These are phyloP conservation scores for Plasmodium chabaudi DNA, from an alignment of 169 alveolate species.

Conservation along the genomic window DNA sequence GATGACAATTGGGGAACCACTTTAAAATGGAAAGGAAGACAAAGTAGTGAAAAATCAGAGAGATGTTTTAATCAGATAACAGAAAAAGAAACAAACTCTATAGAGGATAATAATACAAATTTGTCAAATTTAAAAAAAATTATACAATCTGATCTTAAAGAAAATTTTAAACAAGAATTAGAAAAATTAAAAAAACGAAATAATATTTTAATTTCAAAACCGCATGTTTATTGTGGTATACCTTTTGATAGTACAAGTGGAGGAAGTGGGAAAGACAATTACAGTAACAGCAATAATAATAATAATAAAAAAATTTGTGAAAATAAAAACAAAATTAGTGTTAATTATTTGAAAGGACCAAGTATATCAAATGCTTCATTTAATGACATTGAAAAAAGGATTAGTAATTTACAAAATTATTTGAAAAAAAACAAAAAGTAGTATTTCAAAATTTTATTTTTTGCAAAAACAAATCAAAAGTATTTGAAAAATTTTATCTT, in stretches of 20 bases:
- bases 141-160: constrained; percentile 25
- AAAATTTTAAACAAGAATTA: constrained; percentile 38
- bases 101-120: constrained; percentile 1
- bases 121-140: constrained; percentile 1
- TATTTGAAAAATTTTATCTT: too few species aligned
- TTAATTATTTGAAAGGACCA: constrained; percentile 35
- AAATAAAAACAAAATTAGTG: neutral
- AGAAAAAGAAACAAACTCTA: neutral
- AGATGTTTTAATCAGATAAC: neutral
- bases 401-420: constrained; percentile 56
- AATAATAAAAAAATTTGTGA: neutral
- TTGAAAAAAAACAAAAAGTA: constrained; percentile 46
- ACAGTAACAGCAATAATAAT: neutral
- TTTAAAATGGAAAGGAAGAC: constrained; percentile 9
- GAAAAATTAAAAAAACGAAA: constrained; percentile 61
- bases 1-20: neutral
- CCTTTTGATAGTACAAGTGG: constrained; percentile 51
- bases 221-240: constrained; percentile 5
- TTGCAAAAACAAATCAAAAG: too few species aligned
- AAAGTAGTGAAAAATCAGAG: neutral
- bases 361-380: constrained; percentile 24
- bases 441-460: neutral
- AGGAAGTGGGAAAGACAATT: neutral
- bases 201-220: constrained; percentile 28
- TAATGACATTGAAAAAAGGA: constrained; percentile 59